A percentile compares a stretch with the other conserved stretches of the same genome.
Conservation (phyloP, 805 yeast genomes). For the Sugiyamaella chiloensis region DNA sequence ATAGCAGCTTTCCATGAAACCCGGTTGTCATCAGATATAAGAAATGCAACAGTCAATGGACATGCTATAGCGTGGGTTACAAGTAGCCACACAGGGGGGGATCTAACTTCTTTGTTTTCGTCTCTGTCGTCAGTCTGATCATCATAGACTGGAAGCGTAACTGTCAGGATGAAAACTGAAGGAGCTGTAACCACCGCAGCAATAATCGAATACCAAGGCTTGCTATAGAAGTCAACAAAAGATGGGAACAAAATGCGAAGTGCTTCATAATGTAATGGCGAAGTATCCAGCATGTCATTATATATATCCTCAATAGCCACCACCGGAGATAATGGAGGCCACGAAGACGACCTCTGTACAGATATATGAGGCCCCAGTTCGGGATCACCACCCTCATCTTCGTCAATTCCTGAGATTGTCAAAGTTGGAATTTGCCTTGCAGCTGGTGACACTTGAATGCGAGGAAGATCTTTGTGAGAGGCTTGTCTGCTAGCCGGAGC, state of each 20-base stretch:
- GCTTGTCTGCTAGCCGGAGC: neutral
- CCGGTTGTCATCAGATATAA: constrained; percentile 1
- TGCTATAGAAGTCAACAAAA: constrained; percentile 16
- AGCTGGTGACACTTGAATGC: neutral
- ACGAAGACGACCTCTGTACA: neutral
- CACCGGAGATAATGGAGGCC: neutral
- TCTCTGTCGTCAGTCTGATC: neutral
- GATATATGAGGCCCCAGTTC: neutral
- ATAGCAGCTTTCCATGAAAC: neutral
- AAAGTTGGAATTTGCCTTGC: neutral
- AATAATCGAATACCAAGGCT: constrained; percentile 20
- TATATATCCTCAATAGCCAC: constrained; percentile 1
- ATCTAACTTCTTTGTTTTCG: neutral
- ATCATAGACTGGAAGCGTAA: constrained; percentile 34
- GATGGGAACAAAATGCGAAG: constrained; percentile 31
- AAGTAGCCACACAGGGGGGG: constrained; percentile 21
- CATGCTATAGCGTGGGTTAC: constrained; percentile 35
- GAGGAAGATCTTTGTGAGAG: neutral
- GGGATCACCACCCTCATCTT: no score
- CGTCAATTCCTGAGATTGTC: neutral
- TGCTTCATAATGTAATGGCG: constrained; percentile 2
- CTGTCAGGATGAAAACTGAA: constrained; percentile 30
- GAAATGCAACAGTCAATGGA: constrained; percentile 29
- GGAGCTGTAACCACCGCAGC: constrained; percentile 32
- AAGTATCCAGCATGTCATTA: neutral